Base-by-base conservation (phyloP, 2,329 filamentous ascomycete genomes). In the Pseudogymnoascus sp. region DNA sequence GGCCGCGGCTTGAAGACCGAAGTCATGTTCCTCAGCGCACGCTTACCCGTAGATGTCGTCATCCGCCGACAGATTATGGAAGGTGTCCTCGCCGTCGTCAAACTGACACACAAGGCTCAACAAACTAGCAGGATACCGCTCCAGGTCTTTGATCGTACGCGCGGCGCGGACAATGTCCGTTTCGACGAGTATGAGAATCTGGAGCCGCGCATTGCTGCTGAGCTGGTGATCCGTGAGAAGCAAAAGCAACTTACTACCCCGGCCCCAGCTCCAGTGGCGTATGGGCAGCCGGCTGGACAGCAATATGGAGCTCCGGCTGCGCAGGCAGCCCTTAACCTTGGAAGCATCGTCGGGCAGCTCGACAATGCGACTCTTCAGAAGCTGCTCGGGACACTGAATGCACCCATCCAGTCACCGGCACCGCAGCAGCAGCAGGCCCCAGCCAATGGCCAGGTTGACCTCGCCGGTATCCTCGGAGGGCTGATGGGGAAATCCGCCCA, bases 151-250 rank as follows among this genome's bases (percentile, higher is more conserved):
- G 89, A 96, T 74, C 87, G 92, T 26, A 88, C 85, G 41, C 82
- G 80, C 8, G 90, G 90, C n/a, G 79, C 80, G 16, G 84, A 84
- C 68, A 92, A 90, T 66, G 86, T 95, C 64, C 85, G 86, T 45
- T 97, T 91, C 72, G 90, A 96, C 69, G 89, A 95, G 72, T 97
- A 97, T 72, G 84, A 89, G 63, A 87, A 92, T 68, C 81, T 97
- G 2, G 89, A 95, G 37, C 89, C 92, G 0, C 75, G 78, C 5
- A 86, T 92, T 52, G 91, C 90, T 3, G 90, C 89, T 14, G 90
- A 95, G 68, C 83, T 97, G 14, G 89, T 96, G 63, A 74, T 88
- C 43, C 84, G 91, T 63, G 84, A 87, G 60, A 92, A 90, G 73
- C 75, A 80, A 66, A 78, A 72, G 69, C 69, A 69, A 69, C 21